Evolutionary conservation across 1,284 basidiomycete genomes (phyloP).

Genomic region (Ustilago loliicola): DNA sequence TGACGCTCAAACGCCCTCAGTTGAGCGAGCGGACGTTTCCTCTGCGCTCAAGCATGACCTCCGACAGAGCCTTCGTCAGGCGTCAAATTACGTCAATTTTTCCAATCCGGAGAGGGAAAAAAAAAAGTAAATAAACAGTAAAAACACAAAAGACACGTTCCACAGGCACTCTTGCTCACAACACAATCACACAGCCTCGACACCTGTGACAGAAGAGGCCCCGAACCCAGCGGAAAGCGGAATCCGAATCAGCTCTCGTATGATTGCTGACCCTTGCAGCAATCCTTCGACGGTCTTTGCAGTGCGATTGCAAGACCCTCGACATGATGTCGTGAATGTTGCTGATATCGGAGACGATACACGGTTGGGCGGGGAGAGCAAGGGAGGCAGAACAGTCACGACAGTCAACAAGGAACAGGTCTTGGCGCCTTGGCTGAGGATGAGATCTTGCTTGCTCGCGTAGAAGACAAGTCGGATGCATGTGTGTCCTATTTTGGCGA

Average conservation of each 20-base stretch:
- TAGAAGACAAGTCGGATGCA: slow-evolving; percentile 3
- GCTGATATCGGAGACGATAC: too few species aligned
- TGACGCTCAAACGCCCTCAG: neutral
- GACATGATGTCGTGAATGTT: too few species aligned
- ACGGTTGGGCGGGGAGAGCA: too few species aligned
- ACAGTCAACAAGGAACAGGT: neutral
- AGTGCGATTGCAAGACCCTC: too few species aligned
- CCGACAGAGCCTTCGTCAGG: neutral
- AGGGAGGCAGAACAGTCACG: neutral
- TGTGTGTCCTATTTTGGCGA: slow-evolving; percentile 17
- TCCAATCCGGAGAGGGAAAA: neutral
- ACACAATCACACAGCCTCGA: neutral
- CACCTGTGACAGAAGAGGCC: neutral
- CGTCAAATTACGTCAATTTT: slow-evolving; percentile 7
- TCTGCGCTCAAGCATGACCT: neutral
- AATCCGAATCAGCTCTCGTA: neutral
- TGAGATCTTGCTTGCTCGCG: neutral
- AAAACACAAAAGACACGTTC: slow-evolving; percentile 8
- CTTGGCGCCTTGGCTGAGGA: neutral
- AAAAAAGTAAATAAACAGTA: neutral
- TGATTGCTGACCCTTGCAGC: neutral
- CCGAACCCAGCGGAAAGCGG: too few species aligned
- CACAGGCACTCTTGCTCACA: neutral
- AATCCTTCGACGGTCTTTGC: too few species aligned
- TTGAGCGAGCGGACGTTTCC: neutral